Evolutionary conservation across 345 rosid species (phyloP).

Genomic region (Firmiana major): DNA sequence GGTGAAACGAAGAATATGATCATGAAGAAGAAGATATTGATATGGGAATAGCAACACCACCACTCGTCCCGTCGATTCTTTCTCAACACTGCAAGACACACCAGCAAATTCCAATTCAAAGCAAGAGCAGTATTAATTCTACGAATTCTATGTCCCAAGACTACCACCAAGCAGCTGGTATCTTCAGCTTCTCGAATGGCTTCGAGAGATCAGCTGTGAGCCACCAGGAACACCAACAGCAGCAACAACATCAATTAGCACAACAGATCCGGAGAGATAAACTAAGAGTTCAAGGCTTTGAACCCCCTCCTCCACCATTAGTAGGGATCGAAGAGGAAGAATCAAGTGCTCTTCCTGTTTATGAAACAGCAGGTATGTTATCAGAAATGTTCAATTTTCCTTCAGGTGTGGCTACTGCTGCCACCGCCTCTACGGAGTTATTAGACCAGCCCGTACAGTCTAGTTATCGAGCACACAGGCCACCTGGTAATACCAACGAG

Average conservation of each 20-base stretch:
- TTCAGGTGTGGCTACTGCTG: slow-evolving; percentile 31
- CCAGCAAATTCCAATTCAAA: slow-evolving; percentile 13
- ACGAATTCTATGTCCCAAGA: slow-evolving; percentile 82
- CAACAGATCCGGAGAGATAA: slow-evolving; percentile 76
- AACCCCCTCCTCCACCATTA: slow-evolving; percentile 39
- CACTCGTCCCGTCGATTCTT: slow-evolving; percentile 22
- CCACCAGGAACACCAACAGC: slow-evolving; percentile 29
- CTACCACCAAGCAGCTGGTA: slow-evolving; percentile 47
- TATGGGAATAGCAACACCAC: slow-evolving; percentile 71
- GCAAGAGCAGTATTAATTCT: slow-evolving; percentile 20
- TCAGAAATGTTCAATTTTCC: slow-evolving; percentile 94
- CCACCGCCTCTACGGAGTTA: slow-evolving; percentile 33
- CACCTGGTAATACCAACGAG: slow-evolving; percentile 21
- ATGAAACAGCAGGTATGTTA: slow-evolving; percentile 81
- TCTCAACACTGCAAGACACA: slow-evolving; percentile 23
- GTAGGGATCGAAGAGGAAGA: slow-evolving; percentile 56
- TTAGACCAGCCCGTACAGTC: slow-evolving; percentile 30
- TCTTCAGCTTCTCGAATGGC: slow-evolving; percentile 73
- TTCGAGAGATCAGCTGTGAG: slow-evolving; percentile 44
- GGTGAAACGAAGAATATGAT: slow-evolving; percentile 3
- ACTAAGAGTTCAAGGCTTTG: slow-evolving; percentile 43
- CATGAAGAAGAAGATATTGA: slow-evolving; percentile 45
- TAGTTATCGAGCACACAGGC: slow-evolving; percentile 24
- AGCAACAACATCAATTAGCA: slow-evolving; percentile 50
- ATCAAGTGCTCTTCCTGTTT: slow-evolving; percentile 47